A percentile compares a stretch with the other conserved stretches of the same genome.
Evolutionary conservation across 352 stramenopile genomes (phyloP).

Genomic region (Globisporangium echinulatum): DNA sequence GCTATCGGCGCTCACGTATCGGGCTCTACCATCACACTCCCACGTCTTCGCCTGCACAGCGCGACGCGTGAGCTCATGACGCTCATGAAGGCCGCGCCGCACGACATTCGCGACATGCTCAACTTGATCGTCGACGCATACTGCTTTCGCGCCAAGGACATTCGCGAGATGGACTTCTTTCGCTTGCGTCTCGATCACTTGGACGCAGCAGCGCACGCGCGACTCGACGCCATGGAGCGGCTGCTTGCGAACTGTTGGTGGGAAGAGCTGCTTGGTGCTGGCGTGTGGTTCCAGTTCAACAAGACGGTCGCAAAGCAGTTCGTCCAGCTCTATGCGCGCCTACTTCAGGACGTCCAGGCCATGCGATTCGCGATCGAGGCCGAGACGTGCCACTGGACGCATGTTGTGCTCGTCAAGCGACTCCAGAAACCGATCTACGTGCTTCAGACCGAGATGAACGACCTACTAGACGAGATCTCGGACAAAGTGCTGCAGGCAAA

Average conservation of each 20-base stretch:
- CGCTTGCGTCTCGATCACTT: no score
- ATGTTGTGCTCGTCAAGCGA: conserved; percentile 51
- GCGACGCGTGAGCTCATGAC: conserved; percentile 45
- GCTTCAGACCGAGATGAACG: no score
- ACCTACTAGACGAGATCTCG: no score
- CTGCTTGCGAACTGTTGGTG: conserved; percentile 36
- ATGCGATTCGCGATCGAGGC: conserved; percentile 74
- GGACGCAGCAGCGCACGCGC: no score
- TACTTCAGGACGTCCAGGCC: conserved; percentile 47
- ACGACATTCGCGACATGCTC: conserved; percentile 63
- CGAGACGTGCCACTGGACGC: conserved; percentile 55
- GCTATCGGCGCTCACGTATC: no score
- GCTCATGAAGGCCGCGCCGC: conserved; percentile 40
- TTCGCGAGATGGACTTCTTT: no score
- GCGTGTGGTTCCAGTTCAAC: conserved; percentile 55
- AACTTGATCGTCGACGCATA: conserved; percentile 16
- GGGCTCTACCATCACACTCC: no score
- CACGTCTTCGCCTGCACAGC: conserved; percentile 9
- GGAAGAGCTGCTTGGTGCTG: conserved; percentile 61
- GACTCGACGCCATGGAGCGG: no score
- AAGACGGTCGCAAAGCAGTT: conserved; percentile 68
- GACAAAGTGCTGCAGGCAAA: no score
- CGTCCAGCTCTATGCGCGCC: conserved; percentile 36
- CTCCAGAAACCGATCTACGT: conserved; percentile 10
- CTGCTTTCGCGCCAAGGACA: no score